These are phyloP conservation scores for Antitrichia curtipendula DNA, from an alignment of 225 moss, liverwort and hornwort genomes.

Conservation along the genomic window DNA sequence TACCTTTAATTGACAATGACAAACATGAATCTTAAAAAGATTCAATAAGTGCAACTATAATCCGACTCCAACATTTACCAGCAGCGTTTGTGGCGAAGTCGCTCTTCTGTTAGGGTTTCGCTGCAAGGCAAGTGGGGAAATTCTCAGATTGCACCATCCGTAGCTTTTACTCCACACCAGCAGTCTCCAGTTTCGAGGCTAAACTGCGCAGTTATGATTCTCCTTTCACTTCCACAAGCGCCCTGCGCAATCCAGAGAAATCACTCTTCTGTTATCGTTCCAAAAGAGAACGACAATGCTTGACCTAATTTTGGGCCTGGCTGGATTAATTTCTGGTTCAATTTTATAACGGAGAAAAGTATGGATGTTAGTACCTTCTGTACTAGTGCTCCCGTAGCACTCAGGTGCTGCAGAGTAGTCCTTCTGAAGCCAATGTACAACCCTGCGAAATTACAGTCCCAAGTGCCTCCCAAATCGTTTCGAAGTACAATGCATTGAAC, in stretches of 20 bases:
- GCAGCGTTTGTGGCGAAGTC: background rate
- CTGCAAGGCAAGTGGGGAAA: background rate
- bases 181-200: background rate
- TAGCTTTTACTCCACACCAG: background rate
- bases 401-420: background rate
- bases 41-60: background rate
- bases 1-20: background rate
- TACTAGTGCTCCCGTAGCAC: background rate
- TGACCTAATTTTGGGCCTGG: background rate
- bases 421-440: background rate
- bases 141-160: background rate
- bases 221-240: background rate
- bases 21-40: background rate
- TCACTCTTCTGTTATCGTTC: background rate
- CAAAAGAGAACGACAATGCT: background rate
- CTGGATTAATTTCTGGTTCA: background rate
- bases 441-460: background rate
- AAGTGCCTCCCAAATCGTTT: background rate
- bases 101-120: background rate
- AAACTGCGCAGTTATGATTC: background rate
- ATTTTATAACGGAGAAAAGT: background rate
- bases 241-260: background rate
- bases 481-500: background rate
- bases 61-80: background rate
- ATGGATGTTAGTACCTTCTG: background rate